These are phyloP conservation scores for Perkinsus olseni DNA, from an alignment of 169 alveolate genomes.

Conservation along the genomic window DNA sequence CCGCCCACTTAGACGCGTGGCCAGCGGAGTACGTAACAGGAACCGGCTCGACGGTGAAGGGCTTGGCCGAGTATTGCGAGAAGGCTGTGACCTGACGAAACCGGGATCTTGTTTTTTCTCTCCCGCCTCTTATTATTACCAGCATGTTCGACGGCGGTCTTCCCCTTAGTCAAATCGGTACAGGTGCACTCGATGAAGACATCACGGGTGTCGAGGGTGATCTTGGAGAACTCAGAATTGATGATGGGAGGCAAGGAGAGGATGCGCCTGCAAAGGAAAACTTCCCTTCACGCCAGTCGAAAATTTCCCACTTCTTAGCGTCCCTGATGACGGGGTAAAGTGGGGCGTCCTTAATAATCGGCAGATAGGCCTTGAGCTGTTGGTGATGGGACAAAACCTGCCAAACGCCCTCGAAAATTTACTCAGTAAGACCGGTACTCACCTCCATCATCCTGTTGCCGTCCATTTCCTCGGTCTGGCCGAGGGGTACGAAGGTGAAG, in stretches of 20 bases:
- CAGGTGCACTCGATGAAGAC: conserved; percentile 93
- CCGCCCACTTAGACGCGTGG: neutral
- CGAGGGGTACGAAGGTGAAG: conserved; percentile 57
- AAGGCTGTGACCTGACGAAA: conserved; percentile 37
- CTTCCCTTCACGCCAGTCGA: neutral
- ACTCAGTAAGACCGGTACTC: too few relatives aligned
- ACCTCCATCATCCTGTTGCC: conserved; percentile 55
- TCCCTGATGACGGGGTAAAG: conserved; percentile 70
- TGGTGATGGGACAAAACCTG: conserved; percentile 16
- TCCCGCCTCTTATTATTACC: neutral
- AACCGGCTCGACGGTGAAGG: conserved; percentile 65
- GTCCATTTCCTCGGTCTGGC: conserved; percentile 54
- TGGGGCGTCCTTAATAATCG: conserved; percentile 66
- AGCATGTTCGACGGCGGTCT: conserved; percentile 30
- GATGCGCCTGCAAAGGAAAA: conserved; percentile 30
- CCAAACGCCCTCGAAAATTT: too few relatives aligned
- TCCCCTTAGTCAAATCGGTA: conserved; percentile 54
- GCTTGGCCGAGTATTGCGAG: conserved; percentile 56
- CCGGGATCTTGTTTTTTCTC: neutral
- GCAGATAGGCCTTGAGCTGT: conserved; percentile 65
- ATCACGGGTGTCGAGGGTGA: conserved; percentile 84
- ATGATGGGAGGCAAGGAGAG: conserved; percentile 97
- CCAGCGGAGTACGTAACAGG: conserved; percentile 28
- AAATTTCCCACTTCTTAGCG: conserved; percentile 18
- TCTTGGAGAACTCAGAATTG: conserved; percentile 88